Conservation (phyloP, 2,329 filamentous ascomycete genomes). For the Xylaria digitata region DNA sequence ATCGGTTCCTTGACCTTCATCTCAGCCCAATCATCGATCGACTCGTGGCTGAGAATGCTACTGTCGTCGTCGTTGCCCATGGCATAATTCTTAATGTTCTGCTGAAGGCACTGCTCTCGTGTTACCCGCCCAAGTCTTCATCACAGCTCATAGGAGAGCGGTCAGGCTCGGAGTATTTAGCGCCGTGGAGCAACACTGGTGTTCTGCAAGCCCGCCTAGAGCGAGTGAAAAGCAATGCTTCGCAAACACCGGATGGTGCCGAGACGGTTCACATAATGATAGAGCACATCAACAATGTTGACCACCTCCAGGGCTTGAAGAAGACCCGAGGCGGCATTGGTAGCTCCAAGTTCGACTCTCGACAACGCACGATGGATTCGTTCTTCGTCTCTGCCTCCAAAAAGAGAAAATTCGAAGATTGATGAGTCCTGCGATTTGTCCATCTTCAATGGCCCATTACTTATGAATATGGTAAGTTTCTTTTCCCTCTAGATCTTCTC, state of each 20-base stretch:
- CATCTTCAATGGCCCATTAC: not conserved
- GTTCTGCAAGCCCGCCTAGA: conserved; percentile 46
- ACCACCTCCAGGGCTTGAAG: conserved; percentile 79
- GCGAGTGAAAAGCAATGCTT: conserved; percentile 4
- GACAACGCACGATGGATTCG: conserved; percentile 78
- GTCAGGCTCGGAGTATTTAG: conserved; percentile 43
- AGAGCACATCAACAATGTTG: conserved; percentile 72
- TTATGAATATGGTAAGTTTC: conserved; percentile 54
- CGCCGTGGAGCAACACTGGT: conserved; percentile 65
- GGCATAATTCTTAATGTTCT: conserved; percentile 81
- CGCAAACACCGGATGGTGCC: conserved; percentile 40
- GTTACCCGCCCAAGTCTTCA: conserved; percentile 55
- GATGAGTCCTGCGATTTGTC: conserved; percentile 24
- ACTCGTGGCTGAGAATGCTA: conserved; percentile 47
- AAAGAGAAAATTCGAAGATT: conserved; percentile 58
- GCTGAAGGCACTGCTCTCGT: conserved; percentile 69
- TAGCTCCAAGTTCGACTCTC: conserved; percentile 78
- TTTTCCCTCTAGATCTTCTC: conserved; percentile 22
- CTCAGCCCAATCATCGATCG: conserved; percentile 67
- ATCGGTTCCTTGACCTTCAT: conserved; percentile 73
- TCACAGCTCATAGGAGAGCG: conserved; percentile 19
- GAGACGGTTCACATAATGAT: conserved; percentile 56
- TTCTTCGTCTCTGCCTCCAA: conserved; percentile 72
- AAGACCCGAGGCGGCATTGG: conserved; percentile 86
- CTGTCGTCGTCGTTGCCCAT: conserved; percentile 80